Base-by-base conservation (phyloP, 345 rosid species). In the Ailanthus altissimus region DNA sequence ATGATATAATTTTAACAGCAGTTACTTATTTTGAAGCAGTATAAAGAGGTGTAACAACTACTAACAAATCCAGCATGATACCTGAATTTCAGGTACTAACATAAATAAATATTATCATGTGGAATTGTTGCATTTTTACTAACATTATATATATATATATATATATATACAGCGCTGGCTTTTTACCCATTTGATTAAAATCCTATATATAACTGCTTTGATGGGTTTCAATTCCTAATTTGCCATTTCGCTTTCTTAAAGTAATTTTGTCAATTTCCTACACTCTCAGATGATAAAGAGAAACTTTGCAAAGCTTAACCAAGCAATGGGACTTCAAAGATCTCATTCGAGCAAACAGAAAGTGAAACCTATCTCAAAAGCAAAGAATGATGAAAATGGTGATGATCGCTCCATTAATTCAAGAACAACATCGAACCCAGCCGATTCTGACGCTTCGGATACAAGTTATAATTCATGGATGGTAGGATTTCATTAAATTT, bases 391-490 rank as follows among this genome's bases (percentile, higher is more conserved):
- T 28, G 77, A 75, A 4, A 36, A 58, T 40, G 72, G 12, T 21
- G 56, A n/a, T 21, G 68, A 62, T 64, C 60, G 25, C 51, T 46
- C 78, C 13, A 25, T 58, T 2, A 75, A 11, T 28, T 21, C 5
- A 25, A 74, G n/a, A 74, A 12, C 73, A 67, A 23, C 70, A 78
- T 64, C 80, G 14, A 38, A 2, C 50, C 47, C 70, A 26, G 38
- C 64, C 20, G 74, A 43, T 42, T 70, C 68, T 63, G 8, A 5
- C 42, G 36, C 76, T 8, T 51, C 25, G 5, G 85, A 82, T 43
- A 61, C 74, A 53, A 67, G 6, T 79, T 78, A 87, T 38, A 78
- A 43, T 42, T 78, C 87, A 36, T 87, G 90, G 90, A 9, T 81
- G 86, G 90, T 87, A 73, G 74, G 78, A 15, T 76, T 21, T 69